Evolutionary conservation across 2,329 filamentous ascomycete genomes (phyloP), one percentile per base, ranked within the genome.

Genomic region (Alternaria panax): DNA sequence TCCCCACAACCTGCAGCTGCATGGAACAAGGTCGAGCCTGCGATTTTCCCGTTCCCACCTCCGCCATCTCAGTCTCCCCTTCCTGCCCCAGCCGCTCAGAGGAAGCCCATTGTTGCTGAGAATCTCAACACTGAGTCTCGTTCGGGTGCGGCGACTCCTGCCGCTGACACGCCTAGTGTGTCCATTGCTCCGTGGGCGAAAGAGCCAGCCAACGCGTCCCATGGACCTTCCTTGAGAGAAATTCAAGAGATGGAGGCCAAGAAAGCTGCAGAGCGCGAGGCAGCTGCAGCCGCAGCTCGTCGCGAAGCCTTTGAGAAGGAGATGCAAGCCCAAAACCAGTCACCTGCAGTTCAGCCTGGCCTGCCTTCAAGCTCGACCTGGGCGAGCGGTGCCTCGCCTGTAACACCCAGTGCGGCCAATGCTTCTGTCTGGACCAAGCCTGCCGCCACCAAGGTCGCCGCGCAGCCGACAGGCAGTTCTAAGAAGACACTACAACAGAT

Each of bases 401-500:
- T 88, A 7, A 86, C 87, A 7, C 81, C 87, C n/a, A 80, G 83
- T 1, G 52, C 64, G 30, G 76, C 81, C 50, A 75, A 69, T 50
- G 70, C 78, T 30, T 81, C 80, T 14, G 87, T 89, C 0, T 92
- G 90, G 90, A 80, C 85, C 18, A 92, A 92, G 78, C 74, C 75
- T 34, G 57, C 81, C 1, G 79, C 82, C 59, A 81, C 76, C 55
- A 89, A 86, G 70, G 75, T 83, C 36, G 69, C 74, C 24, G 74
- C 79, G 41, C 75, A 78, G 38, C 76, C 79, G 8, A 67, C 58
- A 28, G 76, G 74, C 64, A 80, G 70, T 76, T 81, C 80, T 11
- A 95, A 96, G 83, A 97, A 97, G 86, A 97, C 93, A 0, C 84
- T 98, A 43, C 92, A 93, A 24, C 94, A 98, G 68, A 98, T 99